Evolutionary conservation across 2,329 filamentous ascomycete genomes (phyloP).

Genomic region (Hypoxylon sp.): DNA sequence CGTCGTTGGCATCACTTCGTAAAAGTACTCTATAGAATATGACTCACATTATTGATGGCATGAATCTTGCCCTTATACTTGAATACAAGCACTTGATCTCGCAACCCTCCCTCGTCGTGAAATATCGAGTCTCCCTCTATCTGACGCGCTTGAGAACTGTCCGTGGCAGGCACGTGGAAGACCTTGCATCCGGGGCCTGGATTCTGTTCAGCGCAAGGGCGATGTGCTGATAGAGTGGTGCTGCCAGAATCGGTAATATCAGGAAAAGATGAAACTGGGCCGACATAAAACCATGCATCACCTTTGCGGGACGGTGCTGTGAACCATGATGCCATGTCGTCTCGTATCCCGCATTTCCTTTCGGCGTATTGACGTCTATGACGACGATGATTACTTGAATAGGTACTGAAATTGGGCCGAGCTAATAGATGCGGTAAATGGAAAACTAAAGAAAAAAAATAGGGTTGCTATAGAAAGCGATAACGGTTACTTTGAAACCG

Average conservation of each 20-base stretch:
- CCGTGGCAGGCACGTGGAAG: slow-evolving; percentile 64
- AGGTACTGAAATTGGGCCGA: background rate
- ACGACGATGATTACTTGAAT: background rate
- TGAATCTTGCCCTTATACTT: slow-evolving; percentile 74
- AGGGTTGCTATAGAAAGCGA: slow-evolving; percentile 1
- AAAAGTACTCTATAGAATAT: slow-evolving; percentile 2
- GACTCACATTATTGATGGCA: slow-evolving; percentile 76
- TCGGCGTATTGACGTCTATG: background rate
- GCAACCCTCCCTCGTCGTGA: slow-evolving; percentile 55
- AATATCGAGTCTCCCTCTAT: slow-evolving; percentile 55
- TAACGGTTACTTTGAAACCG: slow-evolving; percentile 16
- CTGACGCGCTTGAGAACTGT: slow-evolving; percentile 57
- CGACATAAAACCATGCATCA: slow-evolving; percentile 67
- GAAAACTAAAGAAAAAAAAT: slow-evolving; percentile 11
- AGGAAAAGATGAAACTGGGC: slow-evolving; percentile 69
- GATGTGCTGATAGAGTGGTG: slow-evolving; percentile 57
- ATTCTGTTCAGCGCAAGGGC: slow-evolving; percentile 58
- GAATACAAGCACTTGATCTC: slow-evolving; percentile 76
- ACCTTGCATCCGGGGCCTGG: slow-evolving; percentile 70
- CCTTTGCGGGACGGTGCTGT: slow-evolving; percentile 43
- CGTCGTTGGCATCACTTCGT: slow-evolving; percentile 32
- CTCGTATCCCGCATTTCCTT: slow-evolving; percentile 28
- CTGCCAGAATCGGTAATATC: slow-evolving; percentile 62
- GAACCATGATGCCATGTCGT: slow-evolving; percentile 38
- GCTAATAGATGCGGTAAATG: background rate